Evolutionary conservation across 768 basidiomycete species (phyloP).

Genomic region (Kwoniella mangroviensis): DNA sequence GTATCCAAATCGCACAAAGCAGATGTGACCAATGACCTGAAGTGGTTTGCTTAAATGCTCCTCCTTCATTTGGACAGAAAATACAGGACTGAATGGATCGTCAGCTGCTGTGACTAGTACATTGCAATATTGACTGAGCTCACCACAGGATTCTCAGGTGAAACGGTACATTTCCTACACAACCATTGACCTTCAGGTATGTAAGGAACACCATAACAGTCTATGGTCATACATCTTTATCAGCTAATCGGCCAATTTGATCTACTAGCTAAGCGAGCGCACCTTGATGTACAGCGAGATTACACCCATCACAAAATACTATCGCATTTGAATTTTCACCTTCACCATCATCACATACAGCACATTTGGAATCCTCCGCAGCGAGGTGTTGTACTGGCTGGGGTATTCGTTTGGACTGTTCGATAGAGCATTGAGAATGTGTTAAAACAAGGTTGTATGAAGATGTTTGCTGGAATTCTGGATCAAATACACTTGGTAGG

Average conservation of each 20-base stretch:
- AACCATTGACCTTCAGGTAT: slow-evolving; percentile 99
- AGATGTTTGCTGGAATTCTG: background rate
- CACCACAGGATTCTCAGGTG: slow-evolving; percentile 94
- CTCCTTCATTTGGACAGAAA: slow-evolving; percentile 95
- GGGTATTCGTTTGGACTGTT: slow-evolving; percentile 87
- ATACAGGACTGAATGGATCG: slow-evolving; percentile 71
- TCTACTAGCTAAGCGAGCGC: too few relatives aligned
- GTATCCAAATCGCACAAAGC: slow-evolving; percentile 95
- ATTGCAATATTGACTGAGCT: slow-evolving; percentile 49
- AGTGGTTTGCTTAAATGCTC: slow-evolving; percentile 96
- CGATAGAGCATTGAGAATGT: background rate
- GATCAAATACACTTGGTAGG: too few relatives aligned
- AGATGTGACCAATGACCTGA: slow-evolving; percentile 94
- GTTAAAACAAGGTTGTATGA: too few relatives aligned
- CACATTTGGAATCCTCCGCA: slow-evolving; percentile 93
- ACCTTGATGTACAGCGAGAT: slow-evolving; percentile 99
- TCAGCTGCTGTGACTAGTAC: background rate
- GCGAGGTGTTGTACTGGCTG: slow-evolving; percentile 85
- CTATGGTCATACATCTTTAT: too few relatives aligned
- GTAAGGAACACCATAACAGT: slow-evolving; percentile 98
- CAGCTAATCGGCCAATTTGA: too few relatives aligned
- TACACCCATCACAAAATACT: slow-evolving; percentile 98
- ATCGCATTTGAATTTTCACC: slow-evolving; percentile 99
- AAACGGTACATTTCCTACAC: slow-evolving; percentile 96
- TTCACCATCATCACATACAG: slow-evolving; percentile 96